Evolutionary conservation across 768 basidiomycete species (phyloP), one percentile per base, ranked within the genome.

Genomic region (Leccinum aurantiacum): DNA sequence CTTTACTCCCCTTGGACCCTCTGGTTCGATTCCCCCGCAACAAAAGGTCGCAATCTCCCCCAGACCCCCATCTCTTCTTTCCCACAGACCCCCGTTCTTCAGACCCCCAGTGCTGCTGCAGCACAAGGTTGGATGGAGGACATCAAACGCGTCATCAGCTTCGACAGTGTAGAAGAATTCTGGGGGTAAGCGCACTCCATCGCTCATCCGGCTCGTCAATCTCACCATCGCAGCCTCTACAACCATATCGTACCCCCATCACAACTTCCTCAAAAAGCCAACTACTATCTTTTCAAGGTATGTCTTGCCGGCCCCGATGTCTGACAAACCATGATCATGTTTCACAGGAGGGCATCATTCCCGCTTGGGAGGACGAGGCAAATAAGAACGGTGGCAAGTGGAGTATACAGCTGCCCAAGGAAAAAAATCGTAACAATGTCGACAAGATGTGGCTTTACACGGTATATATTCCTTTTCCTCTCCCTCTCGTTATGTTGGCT

Each of bases 361-460:
- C 95, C 7, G 95, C 95, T 54, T 97, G 95, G 95, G 95, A 97
- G 71, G 95, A 97, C 67, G 89, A 93, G 51, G 94, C 94, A 19
- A 99, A 99, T 78, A 95, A 95, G 75, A 81, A 90, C 64, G 97
- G 97, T 55, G 97, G 97, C 53, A 99, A 99, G 79, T 99, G 97
- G 97, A 91, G 90, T 70, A 94, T 98, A 62, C 97, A 99, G 75
- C 78, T 99, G 24, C 97, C 97, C 24, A 89, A 90, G 75, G 96
- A 98, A 69, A 98, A 98, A 80, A 96, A 92, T 73, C 82, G 90
- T 53, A 68, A 62, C 29, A 77, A 84, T 54, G 89, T 99, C 53
- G 96, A 99, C 74, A 89, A 87, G 74, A 94, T 95, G 90, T 99
- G 97, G 97, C 82, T 99, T 57, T 95, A 95, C 78, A 99, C 97